A percentile compares a stretch with the other conserved stretches of the same genome.
These are phyloP conservation scores for Trametes cingulata DNA, from an alignment of 768 basidiomycete genomes.

Conservation along the genomic window DNA sequence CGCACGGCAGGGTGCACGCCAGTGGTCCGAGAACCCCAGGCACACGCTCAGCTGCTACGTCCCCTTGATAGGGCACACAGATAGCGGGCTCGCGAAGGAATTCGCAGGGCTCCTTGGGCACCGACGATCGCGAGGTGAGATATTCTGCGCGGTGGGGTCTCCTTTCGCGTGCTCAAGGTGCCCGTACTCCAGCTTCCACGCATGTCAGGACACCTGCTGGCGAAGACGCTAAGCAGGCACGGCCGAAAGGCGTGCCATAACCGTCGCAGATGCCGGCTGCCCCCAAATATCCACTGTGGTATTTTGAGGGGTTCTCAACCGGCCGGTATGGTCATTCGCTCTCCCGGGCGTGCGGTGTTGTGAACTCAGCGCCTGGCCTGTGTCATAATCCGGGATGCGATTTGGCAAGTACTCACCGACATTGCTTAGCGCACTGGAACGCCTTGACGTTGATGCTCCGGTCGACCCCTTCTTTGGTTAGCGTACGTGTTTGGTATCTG, in stretches of 20 bases:
- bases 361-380: not conserved
- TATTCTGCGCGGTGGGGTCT: too few species aligned
- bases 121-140: slow-evolving; percentile 4
- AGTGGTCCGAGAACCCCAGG: slow-evolving; percentile 1
- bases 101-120: not conserved
- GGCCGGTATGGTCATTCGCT: not conserved
- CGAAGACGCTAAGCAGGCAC: slow-evolving; percentile 3
- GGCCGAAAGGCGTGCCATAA: not conserved
- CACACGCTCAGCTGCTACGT: slow-evolving; percentile 4
- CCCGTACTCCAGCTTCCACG: not conserved
- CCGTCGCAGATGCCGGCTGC: not conserved
- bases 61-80: slow-evolving; percentile 3
- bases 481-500: too few species aligned
- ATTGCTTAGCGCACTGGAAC: not conserved
- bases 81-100: not conserved
- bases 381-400: not conserved
- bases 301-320: not conserved
- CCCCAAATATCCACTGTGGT: not conserved
- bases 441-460: too few species aligned
- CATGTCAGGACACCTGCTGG: not conserved
- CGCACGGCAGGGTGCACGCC: not conserved
- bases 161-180: not conserved
- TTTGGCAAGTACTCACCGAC: not conserved
- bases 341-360: not conserved
- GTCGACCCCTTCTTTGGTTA: too few species aligned